Evolutionary conservation across 768 basidiomycete species (phyloP).

Genomic region (Suillus subalutaceus): DNA sequence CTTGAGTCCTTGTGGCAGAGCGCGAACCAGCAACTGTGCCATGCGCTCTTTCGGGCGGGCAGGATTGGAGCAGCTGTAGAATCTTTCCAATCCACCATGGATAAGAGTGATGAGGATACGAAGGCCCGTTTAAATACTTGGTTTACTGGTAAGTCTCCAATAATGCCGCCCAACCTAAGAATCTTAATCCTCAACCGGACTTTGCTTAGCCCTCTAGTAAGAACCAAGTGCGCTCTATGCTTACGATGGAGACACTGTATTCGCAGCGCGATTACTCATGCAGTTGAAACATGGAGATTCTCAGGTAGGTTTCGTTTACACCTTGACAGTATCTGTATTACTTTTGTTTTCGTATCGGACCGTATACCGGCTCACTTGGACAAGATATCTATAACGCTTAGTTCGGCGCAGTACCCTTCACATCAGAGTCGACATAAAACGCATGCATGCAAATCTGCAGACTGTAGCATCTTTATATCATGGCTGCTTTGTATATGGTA

Average conservation of each 20-base stretch:
- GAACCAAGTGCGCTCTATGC: neutral
- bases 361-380: no score
- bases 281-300: neutral
- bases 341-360: no score
- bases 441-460: no score
- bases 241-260: neutral
- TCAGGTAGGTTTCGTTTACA: no score
- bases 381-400: no score
- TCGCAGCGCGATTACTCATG: no score
- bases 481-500: no score
- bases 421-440: no score
- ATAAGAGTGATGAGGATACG: neutral
- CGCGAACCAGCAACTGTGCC: neutral
- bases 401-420: no score
- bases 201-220: neutral
- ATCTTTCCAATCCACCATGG: neutral
- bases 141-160: neutral
- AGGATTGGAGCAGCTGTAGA: neutral
- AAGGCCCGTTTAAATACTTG: neutral
- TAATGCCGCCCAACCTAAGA: neutral
- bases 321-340: no score
- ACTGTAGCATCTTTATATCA: no score
- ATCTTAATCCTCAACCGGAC: neutral
- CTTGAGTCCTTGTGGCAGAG: neutral
- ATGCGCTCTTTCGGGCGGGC: neutral